Evolutionary conservation across 768 basidiomycete genomes (phyloP).

Genomic region (Lyophyllum semitale): DNA sequence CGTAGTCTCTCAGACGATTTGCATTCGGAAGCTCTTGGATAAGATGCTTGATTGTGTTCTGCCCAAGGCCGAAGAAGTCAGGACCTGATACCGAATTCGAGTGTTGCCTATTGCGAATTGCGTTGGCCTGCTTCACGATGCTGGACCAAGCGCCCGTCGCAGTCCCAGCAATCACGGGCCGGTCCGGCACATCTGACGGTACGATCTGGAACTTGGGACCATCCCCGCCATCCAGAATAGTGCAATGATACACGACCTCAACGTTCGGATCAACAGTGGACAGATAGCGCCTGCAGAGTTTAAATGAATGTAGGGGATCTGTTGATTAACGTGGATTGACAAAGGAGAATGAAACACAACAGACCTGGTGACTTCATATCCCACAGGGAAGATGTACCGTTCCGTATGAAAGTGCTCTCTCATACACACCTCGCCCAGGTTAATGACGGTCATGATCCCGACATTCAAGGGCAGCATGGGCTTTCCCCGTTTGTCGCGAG

Average conservation of each 20-base stretch:
- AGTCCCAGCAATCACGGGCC: conserved; percentile 80
- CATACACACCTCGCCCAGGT: conserved; percentile 75
- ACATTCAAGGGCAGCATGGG: conserved; percentile 80
- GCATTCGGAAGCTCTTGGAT: conserved; percentile 85
- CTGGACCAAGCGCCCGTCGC: conserved; percentile 87
- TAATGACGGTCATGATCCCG: conserved; percentile 84
- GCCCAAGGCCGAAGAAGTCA: conserved; percentile 85
- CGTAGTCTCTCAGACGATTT: conserved; percentile 73
- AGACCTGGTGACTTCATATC: conserved; percentile 80
- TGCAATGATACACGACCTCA: conserved; percentile 80
- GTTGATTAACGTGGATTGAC: not conserved
- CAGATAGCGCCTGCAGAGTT: conserved; percentile 62
- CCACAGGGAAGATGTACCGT: conserved; percentile 86
- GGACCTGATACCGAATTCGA: conserved; percentile 88
- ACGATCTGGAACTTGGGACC: conserved; percentile 86
- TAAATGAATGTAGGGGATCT: conserved; percentile 2
- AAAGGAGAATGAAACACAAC: conserved; percentile 15
- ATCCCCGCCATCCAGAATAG: conserved; percentile 82
- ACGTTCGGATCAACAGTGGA: conserved; percentile 68
- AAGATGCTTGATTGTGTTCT: conserved; percentile 87
- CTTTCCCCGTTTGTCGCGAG: conserved; percentile 68
- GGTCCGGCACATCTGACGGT: conserved; percentile 68
- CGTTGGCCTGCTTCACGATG: conserved; percentile 82
- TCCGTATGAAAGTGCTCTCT: conserved; percentile 87
- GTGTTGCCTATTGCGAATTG: conserved; percentile 78